These are phyloP conservation scores for Galerina marginata DNA, from an alignment of 768 basidiomycete genomes.

Conservation along the genomic window DNA sequence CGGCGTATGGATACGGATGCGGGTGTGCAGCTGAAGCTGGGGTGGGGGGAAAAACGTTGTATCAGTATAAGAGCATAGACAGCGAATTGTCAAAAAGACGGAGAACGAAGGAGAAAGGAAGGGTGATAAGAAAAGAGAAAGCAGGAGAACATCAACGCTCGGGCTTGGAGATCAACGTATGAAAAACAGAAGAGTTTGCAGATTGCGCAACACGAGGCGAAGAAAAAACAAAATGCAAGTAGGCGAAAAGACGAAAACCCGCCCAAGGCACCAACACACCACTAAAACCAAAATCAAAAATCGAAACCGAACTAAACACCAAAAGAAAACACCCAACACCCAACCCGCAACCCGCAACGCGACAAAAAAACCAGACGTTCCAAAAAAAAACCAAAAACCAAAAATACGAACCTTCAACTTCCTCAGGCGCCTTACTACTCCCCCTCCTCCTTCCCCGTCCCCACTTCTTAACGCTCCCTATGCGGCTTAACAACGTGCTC, in stretches of 20 bases:
- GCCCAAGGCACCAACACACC: too few species aligned
- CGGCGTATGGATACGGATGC: neutral
- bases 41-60: neutral
- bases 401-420: constrained; percentile 1
- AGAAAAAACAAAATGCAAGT: too few species aligned
- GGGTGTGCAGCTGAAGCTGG: neutral
- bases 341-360: too few species aligned
- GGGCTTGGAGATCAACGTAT: too few species aligned
- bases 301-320: too few species aligned
- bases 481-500: constrained; percentile 38
- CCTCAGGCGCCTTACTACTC: constrained; percentile 27
- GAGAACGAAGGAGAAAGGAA: neutral
- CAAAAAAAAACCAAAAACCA: neutral
- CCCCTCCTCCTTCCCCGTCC: constrained; percentile 30
- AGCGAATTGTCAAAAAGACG: neutral
- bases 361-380: too few species aligned
- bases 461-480: constrained; percentile 52
- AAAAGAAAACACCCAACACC: too few species aligned
- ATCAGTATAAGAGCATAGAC: neutral
- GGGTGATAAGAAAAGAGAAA: neutral
- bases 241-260: too few species aligned
- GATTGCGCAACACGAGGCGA: too few species aligned
- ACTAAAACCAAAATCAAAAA: too few species aligned
- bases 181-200: too few species aligned
- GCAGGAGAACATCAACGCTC: too few species aligned